Base-by-base conservation (phyloP, 2,329 filamentous ascomycete species). In the Pseudocercospora crystallina region DNA sequence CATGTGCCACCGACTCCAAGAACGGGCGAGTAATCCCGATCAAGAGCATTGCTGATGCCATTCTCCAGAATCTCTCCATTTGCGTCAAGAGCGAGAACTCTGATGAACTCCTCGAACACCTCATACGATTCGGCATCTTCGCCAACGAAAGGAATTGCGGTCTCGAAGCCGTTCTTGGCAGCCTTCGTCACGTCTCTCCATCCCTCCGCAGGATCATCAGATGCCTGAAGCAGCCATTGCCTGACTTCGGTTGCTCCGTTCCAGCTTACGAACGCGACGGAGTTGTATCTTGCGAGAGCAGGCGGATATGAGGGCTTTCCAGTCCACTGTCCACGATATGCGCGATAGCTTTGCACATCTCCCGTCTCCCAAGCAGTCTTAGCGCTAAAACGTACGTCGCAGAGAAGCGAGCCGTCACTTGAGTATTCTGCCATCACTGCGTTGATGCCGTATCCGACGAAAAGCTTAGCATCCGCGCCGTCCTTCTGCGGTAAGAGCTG, bases 361-460 rank as follows among this genome's bases (percentile, higher is more conserved):
- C 61, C 63, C 8, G 49, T 57, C 20, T 64, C 61, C 63, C 63
- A 65, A 8, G 57, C 58, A 1, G 49, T 56, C 4, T 50, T 43
- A 17, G 61, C 53, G 15, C 60, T 62, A 32, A 60, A 66, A 41
- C 58, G 62, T 12, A 54, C 45, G 37, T 66, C 61, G 43, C 63
- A 65, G 7, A 64, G 43, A 8, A 61, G 48, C 12, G 55, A 53
- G 29, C 63, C 62, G 34, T 62, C 57, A 14, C 53, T 39, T 38
- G 38, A 41, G 54, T 56, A 65, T n/a, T 57, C 58, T 33, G 62
- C 57, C n/a, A 51, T 54, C 11, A 64, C 59, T 9, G 63, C 55
- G 35, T 63, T 64, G 42, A 64, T 58, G 29, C 62, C 63, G 47
- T 64, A 65, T 3, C 64, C 63, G 12, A 64, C 48, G 9, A 65